A percentile compares a stretch with the other conserved stretches of the same genome.
phyloP scores from a whole-genome alignment of 2,329 filamentous ascomycete genomes.

The Exserohilum rostratum region DNA sequence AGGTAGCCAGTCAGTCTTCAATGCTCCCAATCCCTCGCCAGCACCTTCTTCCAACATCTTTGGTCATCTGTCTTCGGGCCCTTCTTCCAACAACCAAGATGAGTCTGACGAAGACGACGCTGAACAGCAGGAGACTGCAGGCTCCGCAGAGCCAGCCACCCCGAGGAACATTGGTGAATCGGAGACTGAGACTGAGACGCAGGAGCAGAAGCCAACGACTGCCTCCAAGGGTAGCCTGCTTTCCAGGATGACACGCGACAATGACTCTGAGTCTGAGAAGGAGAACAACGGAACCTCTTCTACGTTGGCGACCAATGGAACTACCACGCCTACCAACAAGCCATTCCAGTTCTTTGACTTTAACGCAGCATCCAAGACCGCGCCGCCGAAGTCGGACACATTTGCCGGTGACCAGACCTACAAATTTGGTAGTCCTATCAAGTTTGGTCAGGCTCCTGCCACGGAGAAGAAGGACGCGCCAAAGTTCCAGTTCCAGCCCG shows the following conservation, averaged over 20 bases:
- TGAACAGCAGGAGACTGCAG: slow-evolving; percentile 18
- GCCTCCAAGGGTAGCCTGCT: slow-evolving; percentile 28
- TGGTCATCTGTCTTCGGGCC: slow-evolving; percentile 42
- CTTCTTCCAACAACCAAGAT: slow-evolving; percentile 40
- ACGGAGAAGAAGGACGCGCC: slow-evolving; percentile 34
- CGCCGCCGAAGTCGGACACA: slow-evolving; percentile 33
- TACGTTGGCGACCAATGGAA: slow-evolving; percentile 31
- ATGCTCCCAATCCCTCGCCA: slow-evolving; percentile 27
- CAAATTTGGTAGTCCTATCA: slow-evolving; percentile 45
- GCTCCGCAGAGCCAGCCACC: slow-evolving; percentile 24
- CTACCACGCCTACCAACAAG: slow-evolving; percentile 35
- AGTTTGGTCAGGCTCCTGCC: slow-evolving; percentile 35
- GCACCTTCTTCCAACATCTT: slow-evolving; percentile 40
- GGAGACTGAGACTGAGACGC: slow-evolving; percentile 32
- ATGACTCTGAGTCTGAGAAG: slow-evolving; percentile 32
- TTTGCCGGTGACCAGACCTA: slow-evolving; percentile 47
- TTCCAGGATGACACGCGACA: slow-evolving; percentile 37
- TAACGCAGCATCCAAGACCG: slow-evolving; percentile 33
- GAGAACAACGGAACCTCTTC: slow-evolving; percentile 23
- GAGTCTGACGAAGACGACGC: slow-evolving; percentile 36
- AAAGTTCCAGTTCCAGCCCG: slow-evolving; percentile 35
- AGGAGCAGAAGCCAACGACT: slow-evolving; percentile 25
- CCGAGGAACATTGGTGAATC: slow-evolving; percentile 32
- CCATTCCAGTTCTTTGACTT: slow-evolving; percentile 40
- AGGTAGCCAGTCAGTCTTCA: slow-evolving; percentile 42